Percentiles rank a stretch among this genome's conserved stretches.
Conservation (phyloP, 2,329 filamentous ascomycete species). For the Xenoacremonium recifei region DNA sequence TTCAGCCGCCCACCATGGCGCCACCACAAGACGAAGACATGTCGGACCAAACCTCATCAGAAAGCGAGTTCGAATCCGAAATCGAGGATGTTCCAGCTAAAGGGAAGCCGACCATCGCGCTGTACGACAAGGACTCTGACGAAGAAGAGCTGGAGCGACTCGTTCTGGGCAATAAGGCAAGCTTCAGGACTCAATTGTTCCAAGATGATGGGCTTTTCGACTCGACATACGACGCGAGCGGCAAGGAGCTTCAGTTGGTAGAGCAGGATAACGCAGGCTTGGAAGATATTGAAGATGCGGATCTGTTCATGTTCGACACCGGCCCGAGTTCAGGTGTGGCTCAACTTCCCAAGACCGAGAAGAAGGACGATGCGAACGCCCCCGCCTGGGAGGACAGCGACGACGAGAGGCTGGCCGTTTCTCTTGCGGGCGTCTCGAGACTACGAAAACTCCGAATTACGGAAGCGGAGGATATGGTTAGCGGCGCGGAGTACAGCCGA, state of each 20-base stretch:
- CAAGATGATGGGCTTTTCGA: conserved; percentile 43
- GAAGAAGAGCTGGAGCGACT: conserved; percentile 85
- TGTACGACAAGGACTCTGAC: conserved; percentile 70
- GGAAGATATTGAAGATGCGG: conserved; percentile 68
- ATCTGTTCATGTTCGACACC: conserved; percentile 83
- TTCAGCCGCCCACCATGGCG: conserved; percentile 28
- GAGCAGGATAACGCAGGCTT: conserved; percentile 52
- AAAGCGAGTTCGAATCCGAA: conserved; percentile 28
- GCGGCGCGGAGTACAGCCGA: conserved; percentile 79
- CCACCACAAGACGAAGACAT: conserved; percentile 28
- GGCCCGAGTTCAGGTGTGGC: conserved; percentile 45
- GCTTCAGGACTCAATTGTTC: conserved; percentile 74
- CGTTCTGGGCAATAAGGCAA: conserved; percentile 83
- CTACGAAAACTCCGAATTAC: conserved; percentile 79
- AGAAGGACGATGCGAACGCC: conserved; percentile 35
- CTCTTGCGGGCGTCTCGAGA: conserved; percentile 71
- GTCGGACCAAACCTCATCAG: conserved; percentile 27
- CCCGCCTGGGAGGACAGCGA: conserved; percentile 93
- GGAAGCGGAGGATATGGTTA: conserved; percentile 83
- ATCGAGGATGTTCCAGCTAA: conserved; percentile 26
- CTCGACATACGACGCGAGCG: conserved; percentile 32
- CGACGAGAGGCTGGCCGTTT: conserved; percentile 83
- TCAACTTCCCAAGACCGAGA: conserved; percentile 25
- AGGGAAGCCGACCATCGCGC: conserved; percentile 28
- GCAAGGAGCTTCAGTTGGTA: conserved; percentile 30